phyloP scores from a whole-genome alignment of 768 basidiomycete species.

The Agrocybe praecox region DNA sequence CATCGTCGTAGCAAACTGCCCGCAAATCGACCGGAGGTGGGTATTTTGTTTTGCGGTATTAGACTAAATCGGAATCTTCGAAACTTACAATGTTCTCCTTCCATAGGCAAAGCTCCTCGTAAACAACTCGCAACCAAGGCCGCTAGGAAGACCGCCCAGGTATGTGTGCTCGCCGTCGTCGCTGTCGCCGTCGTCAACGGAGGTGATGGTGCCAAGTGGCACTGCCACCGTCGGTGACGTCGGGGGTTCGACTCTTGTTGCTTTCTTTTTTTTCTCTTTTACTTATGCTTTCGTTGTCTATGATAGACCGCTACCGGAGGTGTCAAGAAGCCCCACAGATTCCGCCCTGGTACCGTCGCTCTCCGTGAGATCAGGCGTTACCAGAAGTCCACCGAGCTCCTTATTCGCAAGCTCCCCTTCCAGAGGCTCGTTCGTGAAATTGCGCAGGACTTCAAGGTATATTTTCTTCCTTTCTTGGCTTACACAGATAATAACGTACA shows the following conservation, averaged over 20 bases:
- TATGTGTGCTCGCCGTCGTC: constrained; percentile 39
- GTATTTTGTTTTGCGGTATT: constrained; percentile 26
- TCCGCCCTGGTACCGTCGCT: constrained; percentile 97
- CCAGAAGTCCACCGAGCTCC: constrained; percentile 98
- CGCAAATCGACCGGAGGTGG: constrained; percentile 98
- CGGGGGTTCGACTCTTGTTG: constrained; percentile 5
- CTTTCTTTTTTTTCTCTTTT: constrained; percentile 6
- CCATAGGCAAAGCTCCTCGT: constrained; percentile 82
- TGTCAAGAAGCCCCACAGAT: constrained; percentile 99
- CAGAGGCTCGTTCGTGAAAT: constrained; percentile 97
- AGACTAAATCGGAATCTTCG: not conserved
- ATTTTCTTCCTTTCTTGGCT: constrained; percentile 17
- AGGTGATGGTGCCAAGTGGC: constrained; percentile 15
- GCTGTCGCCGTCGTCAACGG: constrained; percentile 19
- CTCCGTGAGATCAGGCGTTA: constrained; percentile 98
- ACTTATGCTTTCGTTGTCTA: constrained; percentile 5
- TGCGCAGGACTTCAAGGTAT: constrained; percentile 94
- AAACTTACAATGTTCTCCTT: constrained; percentile 16
- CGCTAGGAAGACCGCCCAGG: constrained; percentile 85
- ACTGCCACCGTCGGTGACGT: constrained; percentile 14
- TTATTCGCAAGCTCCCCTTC: constrained; percentile 99
- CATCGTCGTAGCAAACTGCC: constrained; percentile 83
- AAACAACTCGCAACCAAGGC: constrained; percentile 97
- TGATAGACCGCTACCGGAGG: constrained; percentile 81
- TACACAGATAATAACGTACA: constrained; percentile 3